Evolutionary conservation across 805 yeast genomes (phyloP).

Genomic region (Debaryomyces castellii): DNA sequence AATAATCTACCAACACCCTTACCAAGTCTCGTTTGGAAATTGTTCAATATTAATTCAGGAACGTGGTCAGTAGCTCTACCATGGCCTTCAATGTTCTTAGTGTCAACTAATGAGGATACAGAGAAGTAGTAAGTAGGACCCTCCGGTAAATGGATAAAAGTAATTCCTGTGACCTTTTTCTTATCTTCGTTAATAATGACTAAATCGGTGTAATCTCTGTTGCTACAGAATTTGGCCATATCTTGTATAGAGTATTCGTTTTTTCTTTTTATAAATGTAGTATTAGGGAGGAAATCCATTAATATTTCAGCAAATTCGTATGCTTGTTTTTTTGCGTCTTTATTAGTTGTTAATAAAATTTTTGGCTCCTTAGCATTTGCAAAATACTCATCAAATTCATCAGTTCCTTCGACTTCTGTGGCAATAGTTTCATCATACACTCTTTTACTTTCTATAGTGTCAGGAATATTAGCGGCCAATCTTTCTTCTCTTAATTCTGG

Average conservation of each 20-base stretch:
- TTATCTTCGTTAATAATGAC: slow-evolving; percentile 92
- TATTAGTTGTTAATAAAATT: slow-evolving; percentile 85
- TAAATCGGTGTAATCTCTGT: slow-evolving; percentile 84
- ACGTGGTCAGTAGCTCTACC: slow-evolving; percentile 88
- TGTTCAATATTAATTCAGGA: slow-evolving; percentile 90
- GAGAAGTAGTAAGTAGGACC: slow-evolving; percentile 96
- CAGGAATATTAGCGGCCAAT: slow-evolving; percentile 72
- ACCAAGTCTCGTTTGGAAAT: slow-evolving; percentile 90
- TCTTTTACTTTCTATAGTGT: slow-evolving; percentile 80
- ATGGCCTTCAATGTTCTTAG: slow-evolving; percentile 78
- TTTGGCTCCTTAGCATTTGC: slow-evolving; percentile 58
- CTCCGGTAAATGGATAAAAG: slow-evolving; percentile 89
- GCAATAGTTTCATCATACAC: slow-evolving; percentile 83
- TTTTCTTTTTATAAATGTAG: slow-evolving; percentile 84
- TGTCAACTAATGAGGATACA: slow-evolving; percentile 70
- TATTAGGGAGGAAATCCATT: slow-evolving; percentile 81
- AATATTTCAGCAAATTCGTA: slow-evolving; percentile 87
- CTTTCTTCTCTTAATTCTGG: slow-evolving; percentile 83
- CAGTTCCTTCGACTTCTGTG: slow-evolving; percentile 59
- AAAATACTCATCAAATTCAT: slow-evolving; percentile 63
- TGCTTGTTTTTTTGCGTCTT: slow-evolving; percentile 80
- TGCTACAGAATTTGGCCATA: slow-evolving; percentile 78
- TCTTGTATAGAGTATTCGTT: slow-evolving; percentile 81
- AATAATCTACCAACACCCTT: slow-evolving; percentile 89
- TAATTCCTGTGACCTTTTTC: slow-evolving; percentile 85